phyloP scores from a whole-genome alignment of 2,329 filamentous ascomycete species.

The Cladosporium sp. region DNA sequence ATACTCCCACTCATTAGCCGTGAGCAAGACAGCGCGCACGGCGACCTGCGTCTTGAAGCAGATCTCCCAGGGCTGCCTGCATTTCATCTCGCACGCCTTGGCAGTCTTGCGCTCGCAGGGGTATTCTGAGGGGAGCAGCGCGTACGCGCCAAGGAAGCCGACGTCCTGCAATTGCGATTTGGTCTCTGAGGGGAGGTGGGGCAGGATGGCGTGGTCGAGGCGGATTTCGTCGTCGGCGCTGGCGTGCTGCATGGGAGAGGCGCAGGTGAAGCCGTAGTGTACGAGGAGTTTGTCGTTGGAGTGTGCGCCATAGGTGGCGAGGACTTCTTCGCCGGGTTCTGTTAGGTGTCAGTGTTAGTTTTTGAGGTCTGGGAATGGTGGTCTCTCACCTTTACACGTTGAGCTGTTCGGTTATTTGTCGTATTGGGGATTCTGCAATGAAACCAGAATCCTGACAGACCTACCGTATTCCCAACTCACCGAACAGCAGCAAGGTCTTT shows the following conservation, averaged over 20 bases:
- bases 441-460: too few species aligned
- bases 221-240: slow-evolving; percentile 38
- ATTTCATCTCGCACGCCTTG: neutral
- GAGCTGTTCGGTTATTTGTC: neutral
- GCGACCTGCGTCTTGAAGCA: slow-evolving; percentile 46
- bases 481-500: too few species aligned
- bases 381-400: slow-evolving; percentile 3
- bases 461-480: too few species aligned
- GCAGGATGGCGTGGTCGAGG: slow-evolving; percentile 40
- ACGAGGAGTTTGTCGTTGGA: slow-evolving; percentile 68
- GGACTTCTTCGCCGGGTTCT: slow-evolving; percentile 59
- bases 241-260: slow-evolving; percentile 8
- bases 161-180: slow-evolving; percentile 37
- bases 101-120: neutral
- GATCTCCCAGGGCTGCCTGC: slow-evolving; percentile 22
- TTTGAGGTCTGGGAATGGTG: neutral
- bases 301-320: slow-evolving; percentile 66
- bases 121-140: slow-evolving; percentile 23
- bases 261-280: slow-evolving; percentile 56
- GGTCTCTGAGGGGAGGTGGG: slow-evolving; percentile 32
- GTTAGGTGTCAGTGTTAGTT: neutral
- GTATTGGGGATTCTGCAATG: neutral
- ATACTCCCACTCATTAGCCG: slow-evolving; percentile 35
- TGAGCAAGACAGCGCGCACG: slow-evolving; percentile 34
- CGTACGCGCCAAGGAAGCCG: slow-evolving; percentile 38